phyloP scores from a whole-genome alignment of 345 rosid species.

The Mangifera indica region DNA sequence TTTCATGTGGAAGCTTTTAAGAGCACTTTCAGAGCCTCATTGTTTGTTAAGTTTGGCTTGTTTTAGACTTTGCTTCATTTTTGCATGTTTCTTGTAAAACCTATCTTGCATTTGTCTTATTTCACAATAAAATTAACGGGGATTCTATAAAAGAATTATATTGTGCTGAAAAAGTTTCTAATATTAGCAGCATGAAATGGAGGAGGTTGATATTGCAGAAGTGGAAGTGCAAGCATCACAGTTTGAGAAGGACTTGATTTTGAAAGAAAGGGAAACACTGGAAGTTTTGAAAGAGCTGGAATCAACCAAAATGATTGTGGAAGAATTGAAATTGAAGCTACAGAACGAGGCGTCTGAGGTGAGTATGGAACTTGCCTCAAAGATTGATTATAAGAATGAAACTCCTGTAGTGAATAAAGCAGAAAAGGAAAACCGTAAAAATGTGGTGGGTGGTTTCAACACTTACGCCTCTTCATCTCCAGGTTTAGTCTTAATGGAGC shows the following conservation, averaged over 20 bases:
- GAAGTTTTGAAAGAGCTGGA: constrained; percentile 77
- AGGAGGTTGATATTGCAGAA: constrained; percentile 44
- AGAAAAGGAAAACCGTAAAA: constrained; percentile 32
- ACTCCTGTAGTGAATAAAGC: constrained; percentile 29
- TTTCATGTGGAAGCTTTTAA: background rate
- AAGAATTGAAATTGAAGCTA: constrained; percentile 61
- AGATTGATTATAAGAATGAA: constrained; percentile 10
- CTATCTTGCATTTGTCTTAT: background rate
- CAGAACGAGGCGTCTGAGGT: constrained; percentile 52
- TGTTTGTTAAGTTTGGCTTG: background rate
- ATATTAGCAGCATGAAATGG: constrained; percentile 41
- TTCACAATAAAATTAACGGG: background rate
- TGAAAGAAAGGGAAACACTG: constrained; percentile 71
- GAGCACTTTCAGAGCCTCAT: background rate
- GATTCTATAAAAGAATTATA: background rate
- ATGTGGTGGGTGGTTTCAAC: constrained; percentile 23
- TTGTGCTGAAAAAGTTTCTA: constrained; percentile 10
- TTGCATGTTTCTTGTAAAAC: background rate
- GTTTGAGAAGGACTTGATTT: constrained; percentile 61
- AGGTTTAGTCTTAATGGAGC: constrained; percentile 64
- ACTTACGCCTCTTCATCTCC: constrained; percentile 49
- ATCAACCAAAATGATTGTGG: constrained; percentile 50
- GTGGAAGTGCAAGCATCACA: constrained; percentile 57
- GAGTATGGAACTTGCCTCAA: constrained; percentile 27
- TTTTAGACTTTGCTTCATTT: background rate